These are phyloP conservation scores for Pilatotrama ljubarskyi DNA, from an alignment of 768 basidiomycete genomes.

Conservation along the genomic window DNA sequence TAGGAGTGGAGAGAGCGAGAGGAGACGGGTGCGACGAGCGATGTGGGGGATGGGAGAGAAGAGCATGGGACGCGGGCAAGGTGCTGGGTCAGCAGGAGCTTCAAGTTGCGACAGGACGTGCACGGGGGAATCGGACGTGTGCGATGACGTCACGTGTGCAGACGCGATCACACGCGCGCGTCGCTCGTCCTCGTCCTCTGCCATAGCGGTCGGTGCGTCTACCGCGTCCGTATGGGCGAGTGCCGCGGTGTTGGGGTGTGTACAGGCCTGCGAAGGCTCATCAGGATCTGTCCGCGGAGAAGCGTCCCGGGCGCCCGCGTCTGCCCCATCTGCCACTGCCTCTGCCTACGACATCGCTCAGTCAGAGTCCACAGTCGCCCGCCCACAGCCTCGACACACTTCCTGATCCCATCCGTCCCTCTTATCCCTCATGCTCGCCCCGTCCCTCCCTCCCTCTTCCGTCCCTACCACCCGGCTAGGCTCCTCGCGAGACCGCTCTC, in stretches of 20 bases:
- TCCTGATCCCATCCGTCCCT: not conserved
- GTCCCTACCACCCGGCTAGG: not conserved
- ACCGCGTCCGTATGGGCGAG: too few species aligned
- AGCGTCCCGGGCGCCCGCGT: too few species aligned
- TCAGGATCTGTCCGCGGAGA: too few species aligned
- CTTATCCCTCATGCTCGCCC: not conserved
- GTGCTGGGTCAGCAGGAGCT: not conserved
- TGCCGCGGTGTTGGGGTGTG: too few species aligned
- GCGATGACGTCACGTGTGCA: slow-evolving; percentile 1
- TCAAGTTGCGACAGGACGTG: not conserved
- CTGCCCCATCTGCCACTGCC: too few species aligned
- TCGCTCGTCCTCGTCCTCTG: not conserved
- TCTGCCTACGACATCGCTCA: not conserved
- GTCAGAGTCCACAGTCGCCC: not conserved
- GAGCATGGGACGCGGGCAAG: not conserved
- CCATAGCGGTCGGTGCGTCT: too few species aligned
- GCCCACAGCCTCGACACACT: slow-evolving; percentile 6
- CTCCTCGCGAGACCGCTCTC: too few species aligned
- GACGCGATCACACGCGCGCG: not conserved
- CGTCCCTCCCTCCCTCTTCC: not conserved
- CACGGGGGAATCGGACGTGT: slow-evolving; percentile 4
- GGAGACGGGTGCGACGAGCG: not conserved
- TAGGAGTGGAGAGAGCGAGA: not conserved
- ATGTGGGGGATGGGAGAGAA: not conserved
- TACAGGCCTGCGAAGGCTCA: too few species aligned